phyloP scores from a whole-genome alignment of 1,284 basidiomycete species.

The Ganoderma sp. region DNA sequence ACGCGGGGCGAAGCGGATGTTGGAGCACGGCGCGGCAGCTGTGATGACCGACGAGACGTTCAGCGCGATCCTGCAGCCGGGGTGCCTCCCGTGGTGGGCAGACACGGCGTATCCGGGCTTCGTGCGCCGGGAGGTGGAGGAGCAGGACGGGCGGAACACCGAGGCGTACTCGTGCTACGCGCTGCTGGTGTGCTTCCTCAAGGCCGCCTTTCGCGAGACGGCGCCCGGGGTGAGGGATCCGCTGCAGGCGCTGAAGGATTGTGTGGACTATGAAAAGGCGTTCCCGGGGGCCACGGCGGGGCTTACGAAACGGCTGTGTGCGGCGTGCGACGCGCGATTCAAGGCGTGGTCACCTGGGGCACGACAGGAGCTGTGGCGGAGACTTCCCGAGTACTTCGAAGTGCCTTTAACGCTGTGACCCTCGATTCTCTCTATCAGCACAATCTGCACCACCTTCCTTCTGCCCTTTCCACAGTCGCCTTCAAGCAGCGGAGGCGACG shows the following conservation, averaged over 20 bases:
- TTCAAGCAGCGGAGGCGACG: too few species aligned
- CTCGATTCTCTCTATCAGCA: too few species aligned
- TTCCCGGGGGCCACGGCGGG: too few species aligned
- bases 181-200: background rate
- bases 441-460: too few species aligned
- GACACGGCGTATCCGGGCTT: background rate
- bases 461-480: too few species aligned
- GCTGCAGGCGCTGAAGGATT: constrained; percentile 7
- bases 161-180: background rate
- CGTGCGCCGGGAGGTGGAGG: background rate
- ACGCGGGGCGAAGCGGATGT: background rate
- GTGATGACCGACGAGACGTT: background rate
- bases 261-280: background rate
- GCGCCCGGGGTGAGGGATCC: background rate
- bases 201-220: background rate
- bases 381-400: constrained; percentile 6
- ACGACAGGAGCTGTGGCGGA: background rate
- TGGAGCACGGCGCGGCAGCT: background rate
- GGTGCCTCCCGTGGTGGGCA: constrained; percentile 4
- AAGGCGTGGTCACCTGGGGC: background rate
- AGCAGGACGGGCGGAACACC: background rate
- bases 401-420: background rate
- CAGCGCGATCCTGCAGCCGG: background rate
- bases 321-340: background rate
- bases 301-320: background rate